Evolutionary conservation across 2,329 filamentous ascomycete genomes (phyloP).

Genomic region (Talaromyces sp.): DNA sequence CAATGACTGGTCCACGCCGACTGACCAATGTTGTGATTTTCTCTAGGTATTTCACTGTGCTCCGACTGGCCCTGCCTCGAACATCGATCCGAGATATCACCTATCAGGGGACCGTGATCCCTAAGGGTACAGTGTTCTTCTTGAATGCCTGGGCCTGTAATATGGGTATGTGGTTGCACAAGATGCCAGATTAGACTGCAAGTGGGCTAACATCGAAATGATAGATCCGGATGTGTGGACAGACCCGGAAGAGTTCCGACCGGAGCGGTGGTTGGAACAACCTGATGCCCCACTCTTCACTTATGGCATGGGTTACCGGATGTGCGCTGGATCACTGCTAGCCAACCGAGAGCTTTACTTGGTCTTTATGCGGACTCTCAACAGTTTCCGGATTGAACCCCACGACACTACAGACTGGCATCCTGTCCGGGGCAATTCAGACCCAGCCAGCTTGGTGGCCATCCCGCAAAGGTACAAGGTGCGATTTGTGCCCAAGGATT

Average conservation of each 20-base stretch:
- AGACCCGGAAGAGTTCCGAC: conserved; percentile 62
- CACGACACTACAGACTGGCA: conserved; percentile 60
- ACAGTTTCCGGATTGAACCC: conserved; percentile 62
- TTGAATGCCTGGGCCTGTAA: conserved; percentile 71
- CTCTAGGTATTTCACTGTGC: conserved; percentile 61
- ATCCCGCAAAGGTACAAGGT: conserved; percentile 63
- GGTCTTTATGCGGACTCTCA: conserved; percentile 64
- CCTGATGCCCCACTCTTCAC: conserved; percentile 67
- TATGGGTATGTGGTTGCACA: conserved; percentile 56
- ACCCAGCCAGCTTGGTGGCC: conserved; percentile 64
- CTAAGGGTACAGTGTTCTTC: conserved; percentile 65
- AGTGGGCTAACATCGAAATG: background rate
- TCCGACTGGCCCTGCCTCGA: conserved; percentile 64
- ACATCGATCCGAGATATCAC: conserved; percentile 62
- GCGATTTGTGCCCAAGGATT: conserved; percentile 59
- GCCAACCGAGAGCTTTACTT: conserved; percentile 69
- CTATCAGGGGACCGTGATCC: conserved; percentile 62
- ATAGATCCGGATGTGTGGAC: conserved; percentile 59
- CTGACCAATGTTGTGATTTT: background rate
- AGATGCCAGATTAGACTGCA: background rate
- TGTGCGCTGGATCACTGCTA: conserved; percentile 66
- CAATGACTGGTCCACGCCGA: background rate
- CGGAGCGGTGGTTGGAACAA: conserved; percentile 65
- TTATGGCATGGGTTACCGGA: conserved; percentile 67
- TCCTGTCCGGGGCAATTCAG: conserved; percentile 61